Evolutionary conservation across 768 basidiomycete species (phyloP).

Genomic region (Hysterangium stoloniferum): DNA sequence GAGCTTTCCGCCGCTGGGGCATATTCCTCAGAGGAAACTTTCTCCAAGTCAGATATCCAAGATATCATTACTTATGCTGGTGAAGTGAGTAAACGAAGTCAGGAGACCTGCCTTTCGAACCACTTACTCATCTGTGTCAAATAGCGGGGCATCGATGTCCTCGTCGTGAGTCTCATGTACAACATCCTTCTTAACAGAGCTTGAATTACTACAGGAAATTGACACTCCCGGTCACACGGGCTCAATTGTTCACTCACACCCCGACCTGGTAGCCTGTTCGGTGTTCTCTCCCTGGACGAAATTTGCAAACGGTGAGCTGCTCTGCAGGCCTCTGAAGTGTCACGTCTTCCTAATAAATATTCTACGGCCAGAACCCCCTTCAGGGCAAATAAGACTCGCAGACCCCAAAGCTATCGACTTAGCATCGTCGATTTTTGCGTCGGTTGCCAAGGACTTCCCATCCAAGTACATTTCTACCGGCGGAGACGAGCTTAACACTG

Average conservation of each 20-base stretch:
- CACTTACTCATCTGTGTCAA: not conserved
- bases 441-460: conserved; percentile 12
- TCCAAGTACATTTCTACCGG: conserved; percentile 27
- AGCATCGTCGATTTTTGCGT: conserved; percentile 17
- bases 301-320: conserved; percentile 14
- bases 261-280: conserved; percentile 29
- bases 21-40: conserved; percentile 23
- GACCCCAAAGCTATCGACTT: conserved; percentile 17
- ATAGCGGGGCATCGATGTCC: conserved; percentile 30
- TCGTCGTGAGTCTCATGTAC: conserved; percentile 17
- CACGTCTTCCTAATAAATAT: not conserved
- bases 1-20: conserved; percentile 25
- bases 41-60: conserved; percentile 21
- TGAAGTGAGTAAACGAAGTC: conserved; percentile 17
- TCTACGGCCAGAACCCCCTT: conserved; percentile 29
- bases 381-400: conserved; percentile 30
- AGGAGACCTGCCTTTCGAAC: not conserved
- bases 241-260: conserved; percentile 24
- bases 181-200: too few relatives aligned
- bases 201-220: conserved; percentile 23
- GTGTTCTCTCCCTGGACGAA: conserved; percentile 15
- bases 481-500: conserved; percentile 30
- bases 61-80: conserved; percentile 26
- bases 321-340: conserved; percentile 3
- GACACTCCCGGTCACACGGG: conserved; percentile 35